Base-by-base conservation (phyloP, 768 basidiomycete genomes). In the Gyrodon lividus region DNA sequence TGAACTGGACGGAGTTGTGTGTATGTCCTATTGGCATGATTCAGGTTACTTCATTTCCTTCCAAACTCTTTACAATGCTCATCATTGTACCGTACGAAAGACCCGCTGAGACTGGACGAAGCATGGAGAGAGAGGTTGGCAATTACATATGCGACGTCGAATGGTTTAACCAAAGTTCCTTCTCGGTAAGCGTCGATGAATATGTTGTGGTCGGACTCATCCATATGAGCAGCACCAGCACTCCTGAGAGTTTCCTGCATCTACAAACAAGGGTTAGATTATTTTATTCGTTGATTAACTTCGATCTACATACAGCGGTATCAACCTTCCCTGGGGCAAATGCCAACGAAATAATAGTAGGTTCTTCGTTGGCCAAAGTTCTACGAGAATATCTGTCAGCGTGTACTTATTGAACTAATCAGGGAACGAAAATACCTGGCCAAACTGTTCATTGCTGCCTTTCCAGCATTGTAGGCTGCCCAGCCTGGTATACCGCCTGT, bases 371-470 rank as follows among this genome's bases (percentile, higher is more conserved):
- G 16, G 85, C 89, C 17, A 96, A 72, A 0, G 92, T 96, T 68
- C 93, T 92, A 48, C 37, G 43, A 40, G 12, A 40, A 6, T 9
- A 19, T 17, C 33, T 16, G 56, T 66, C 49, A 31, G 31, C 12
- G 41, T 30, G 9, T 16, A 26, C n/a, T 30, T 17, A 20, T 14
- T 17, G 24, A 22, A 43, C 35, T 9, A 42, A 50, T 43, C n/a
- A 24, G 56, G 53, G 53, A 61, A 63, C 23, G 26, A 14, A 22
- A 12, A 35, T 24, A 86, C 89, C 88, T 80, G 72, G 83, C 84
- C 38, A 97, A 72, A 19, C 86, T 87, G 67, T 95, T 97, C 83
- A 93, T 77, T 2, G 92, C 92, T 1, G 95, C 92, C 68, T 98
- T 95, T 51, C 80, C 76, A 10, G 93, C 86, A 54, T 81, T 89